Evolutionary conservation across 2,329 filamentous ascomycete species (phyloP).

Genomic region (Neocucurbitaria cava): DNA sequence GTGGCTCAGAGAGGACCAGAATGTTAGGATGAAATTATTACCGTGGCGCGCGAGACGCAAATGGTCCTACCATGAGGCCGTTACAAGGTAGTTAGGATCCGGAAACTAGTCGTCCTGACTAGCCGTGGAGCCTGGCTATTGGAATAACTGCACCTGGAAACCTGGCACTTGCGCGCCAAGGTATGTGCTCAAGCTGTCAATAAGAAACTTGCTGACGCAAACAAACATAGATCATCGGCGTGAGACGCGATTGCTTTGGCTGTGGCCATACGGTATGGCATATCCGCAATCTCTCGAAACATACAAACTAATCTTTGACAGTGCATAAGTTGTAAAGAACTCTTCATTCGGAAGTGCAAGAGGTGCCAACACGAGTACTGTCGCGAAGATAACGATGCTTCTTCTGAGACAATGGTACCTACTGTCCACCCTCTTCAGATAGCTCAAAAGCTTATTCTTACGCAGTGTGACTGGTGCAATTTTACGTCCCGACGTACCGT

Average conservation of each 20-base stretch:
- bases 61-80: slow-evolving; percentile 31
- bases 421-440: too few relatives aligned
- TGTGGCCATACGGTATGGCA: slow-evolving; percentile 75
- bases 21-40: slow-evolving; percentile 62
- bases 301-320: slow-evolving; percentile 44
- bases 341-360: slow-evolving; percentile 74
- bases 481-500: slow-evolving; percentile 44
- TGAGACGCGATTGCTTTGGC: slow-evolving; percentile 81
- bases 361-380: slow-evolving; percentile 83
- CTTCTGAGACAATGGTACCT: slow-evolving; percentile 64
- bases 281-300: background rate
- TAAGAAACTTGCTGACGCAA: slow-evolving; percentile 40
- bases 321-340: slow-evolving; percentile 77
- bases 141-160: slow-evolving; percentile 42
- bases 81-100: slow-evolving; percentile 49
- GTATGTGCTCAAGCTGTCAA: slow-evolving; percentile 41
- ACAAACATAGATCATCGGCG: slow-evolving; percentile 53
- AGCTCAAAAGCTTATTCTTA: slow-evolving; percentile 6
- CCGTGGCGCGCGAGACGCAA: slow-evolving; percentile 40
- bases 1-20: slow-evolving; percentile 59
- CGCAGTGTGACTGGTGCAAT: slow-evolving; percentile 51
- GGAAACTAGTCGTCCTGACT: slow-evolving; percentile 43
- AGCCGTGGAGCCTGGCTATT: slow-evolving; percentile 44
- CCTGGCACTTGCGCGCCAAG: slow-evolving; percentile 46
- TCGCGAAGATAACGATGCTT: slow-evolving; percentile 81